phyloP scores from a whole-genome alignment of 176 grass and related monocot species.

The Avena atlantica region DNA sequence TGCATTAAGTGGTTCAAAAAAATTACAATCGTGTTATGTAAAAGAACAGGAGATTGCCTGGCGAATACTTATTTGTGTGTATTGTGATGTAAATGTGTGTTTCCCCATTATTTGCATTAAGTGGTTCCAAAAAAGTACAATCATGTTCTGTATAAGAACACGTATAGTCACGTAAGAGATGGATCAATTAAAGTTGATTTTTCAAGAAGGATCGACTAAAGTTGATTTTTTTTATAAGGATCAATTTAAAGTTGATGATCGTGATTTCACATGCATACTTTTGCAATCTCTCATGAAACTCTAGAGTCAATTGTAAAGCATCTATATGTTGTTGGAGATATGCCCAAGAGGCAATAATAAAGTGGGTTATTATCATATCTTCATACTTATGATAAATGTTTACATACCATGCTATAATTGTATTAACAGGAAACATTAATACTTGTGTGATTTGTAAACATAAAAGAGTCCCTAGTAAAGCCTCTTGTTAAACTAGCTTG shows the following conservation, averaged over 20 bases:
- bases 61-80: background rate
- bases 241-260: background rate
- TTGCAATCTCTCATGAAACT: background rate
- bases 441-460: too few relatives aligned
- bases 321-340: too few relatives aligned
- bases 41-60: background rate
- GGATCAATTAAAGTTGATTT: background rate
- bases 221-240: too few relatives aligned
- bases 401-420: too few relatives aligned
- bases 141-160: background rate
- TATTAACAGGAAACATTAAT: too few relatives aligned
- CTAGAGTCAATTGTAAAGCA: background rate
- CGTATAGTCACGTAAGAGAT: background rate
- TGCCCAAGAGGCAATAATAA: too few relatives aligned
- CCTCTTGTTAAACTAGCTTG: too few relatives aligned
- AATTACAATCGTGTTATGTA: background rate
- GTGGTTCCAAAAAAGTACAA: background rate
- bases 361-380: too few relatives aligned
- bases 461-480: too few relatives aligned
- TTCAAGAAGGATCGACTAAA: too few relatives aligned
- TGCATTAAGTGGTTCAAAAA: background rate
- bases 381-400: too few relatives aligned
- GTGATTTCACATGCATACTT: background rate
- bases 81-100: background rate
- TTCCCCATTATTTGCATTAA: background rate